Evolutionary conservation across 495 filamentous ascomycete species (phyloP), one percentile per base, ranked within the genome.

Genomic region (Jackrogersella multiformis): DNA sequence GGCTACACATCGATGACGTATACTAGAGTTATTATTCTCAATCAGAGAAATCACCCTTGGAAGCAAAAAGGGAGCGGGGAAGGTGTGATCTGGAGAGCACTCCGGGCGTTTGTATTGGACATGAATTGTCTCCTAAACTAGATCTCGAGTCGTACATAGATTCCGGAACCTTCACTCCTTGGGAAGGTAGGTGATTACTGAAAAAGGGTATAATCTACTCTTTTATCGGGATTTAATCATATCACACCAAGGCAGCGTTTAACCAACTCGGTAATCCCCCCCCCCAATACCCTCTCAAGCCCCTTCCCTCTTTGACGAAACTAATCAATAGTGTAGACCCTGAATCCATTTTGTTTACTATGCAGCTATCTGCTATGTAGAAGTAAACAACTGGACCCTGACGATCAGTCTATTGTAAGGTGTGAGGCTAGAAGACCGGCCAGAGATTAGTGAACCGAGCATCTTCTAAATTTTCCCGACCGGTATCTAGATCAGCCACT

Each of bases 301-400:
- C n/a, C n/a, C n/a, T n/a, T n/a, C n/a, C n/a, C n/a, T n/a, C n/a
- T n/a, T n/a, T 30, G 26, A 7, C 3, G 26, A 30, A 30, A 30
- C 26, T 30, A 30, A 30, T 30, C n/a, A n/a, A n/a, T n/a, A n/a
- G n/a, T n/a, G n/a, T n/a, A n/a, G n/a, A n/a, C n/a, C n/a, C n/a
- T n/a, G n/a, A n/a, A n/a, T n/a, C n/a, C n/a, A n/a, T n/a, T n/a
- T n/a, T n/a, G n/a, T n/a, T n/a, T n/a, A n/a, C n/a, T n/a, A n/a
- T n/a, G n/a, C n/a, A n/a, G n/a, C n/a, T n/a, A n/a, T n/a, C n/a
- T n/a, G n/a, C n/a, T n/a, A n/a, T n/a, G n/a, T n/a, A n/a, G n/a
- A n/a, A n/a, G 20, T 26, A 67, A 63, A 64, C 38, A 51, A 39
- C 41, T 46, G 61, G 66, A 69, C 66, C 66, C 66, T 69, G 66